Conservation (phyloP, 441 rosid genomes). For the Biscutella laevigata region DNA sequence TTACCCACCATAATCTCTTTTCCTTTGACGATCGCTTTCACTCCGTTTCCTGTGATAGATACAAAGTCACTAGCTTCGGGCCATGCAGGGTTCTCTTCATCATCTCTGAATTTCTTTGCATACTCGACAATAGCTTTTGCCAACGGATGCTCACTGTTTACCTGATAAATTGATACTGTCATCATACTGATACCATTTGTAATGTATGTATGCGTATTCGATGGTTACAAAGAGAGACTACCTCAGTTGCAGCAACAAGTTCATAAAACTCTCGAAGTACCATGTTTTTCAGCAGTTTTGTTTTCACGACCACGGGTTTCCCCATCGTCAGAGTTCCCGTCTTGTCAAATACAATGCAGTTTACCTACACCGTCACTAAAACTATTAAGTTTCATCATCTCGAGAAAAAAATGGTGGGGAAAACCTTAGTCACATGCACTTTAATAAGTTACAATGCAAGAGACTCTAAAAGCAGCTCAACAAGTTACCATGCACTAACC, state of each 20-base stretch:
- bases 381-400: neutral
- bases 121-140: slow-evolving; percentile 80
- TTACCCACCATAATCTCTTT: slow-evolving; percentile 67
- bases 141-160: slow-evolving; percentile 85
- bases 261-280: slow-evolving; percentile 62
- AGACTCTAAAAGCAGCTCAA: neutral
- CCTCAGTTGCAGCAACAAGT: slow-evolving; percentile 83
- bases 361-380: slow-evolving; percentile 44
- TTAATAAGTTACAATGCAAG: slow-evolving; percentile 1
- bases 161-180: slow-evolving; percentile 29
- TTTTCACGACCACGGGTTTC: slow-evolving; percentile 68
- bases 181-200: neutral
- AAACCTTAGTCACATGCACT: neutral
- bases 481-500: slow-evolving; percentile 30
- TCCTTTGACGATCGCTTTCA: slow-evolving; percentile 52
- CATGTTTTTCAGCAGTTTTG: slow-evolving; percentile 56
- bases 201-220: neutral
- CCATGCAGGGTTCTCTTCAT: slow-evolving; percentile 69
- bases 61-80: slow-evolving; percentile 65
- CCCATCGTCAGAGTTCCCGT: slow-evolving; percentile 91
- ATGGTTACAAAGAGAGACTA: slow-evolving; percentile 18
- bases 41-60: slow-evolving; percentile 78
- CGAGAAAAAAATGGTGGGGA: neutral
- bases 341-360: slow-evolving; percentile 85
- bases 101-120: slow-evolving; percentile 65